Evolutionary conservation across 2,329 filamentous ascomycete species (phyloP).

Genomic region (Sporothrix luriei): DNA sequence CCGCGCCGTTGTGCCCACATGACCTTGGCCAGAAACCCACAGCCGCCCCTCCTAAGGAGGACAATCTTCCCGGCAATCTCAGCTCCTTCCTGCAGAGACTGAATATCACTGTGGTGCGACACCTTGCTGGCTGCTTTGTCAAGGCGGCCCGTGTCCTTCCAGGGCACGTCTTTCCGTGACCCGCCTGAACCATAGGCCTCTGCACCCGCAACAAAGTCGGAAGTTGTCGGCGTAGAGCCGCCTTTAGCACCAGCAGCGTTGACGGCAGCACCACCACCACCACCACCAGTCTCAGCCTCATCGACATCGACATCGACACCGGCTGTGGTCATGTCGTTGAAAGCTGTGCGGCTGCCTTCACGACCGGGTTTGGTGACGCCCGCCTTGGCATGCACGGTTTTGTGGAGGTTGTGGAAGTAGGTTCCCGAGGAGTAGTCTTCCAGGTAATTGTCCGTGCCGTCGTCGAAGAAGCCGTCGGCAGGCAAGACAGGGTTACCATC

Average conservation of each 20-base stretch:
- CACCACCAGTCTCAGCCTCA: neutral
- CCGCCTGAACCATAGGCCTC: neutral
- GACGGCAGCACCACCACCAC: neutral
- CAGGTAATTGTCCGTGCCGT: constrained; percentile 84
- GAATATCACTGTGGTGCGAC: constrained; percentile 76
- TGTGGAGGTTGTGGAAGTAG: constrained; percentile 26
- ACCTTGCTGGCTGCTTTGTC: constrained; percentile 13
- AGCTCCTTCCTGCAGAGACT: constrained; percentile 85
- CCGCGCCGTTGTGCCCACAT: constrained; percentile 95
- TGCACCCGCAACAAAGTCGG: neutral
- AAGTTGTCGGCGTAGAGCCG: neutral
- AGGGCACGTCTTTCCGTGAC: constrained; percentile 15
- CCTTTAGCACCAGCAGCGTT: neutral
- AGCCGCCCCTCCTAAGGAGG: constrained; percentile 86
- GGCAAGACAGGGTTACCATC: constrained; percentile 45
- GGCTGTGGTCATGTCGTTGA: neutral
- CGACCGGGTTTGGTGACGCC: neutral
- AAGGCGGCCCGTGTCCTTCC: constrained; percentile 4
- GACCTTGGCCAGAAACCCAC: constrained; percentile 94
- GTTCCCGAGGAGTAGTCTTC: constrained; percentile 54
- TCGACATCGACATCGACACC: neutral
- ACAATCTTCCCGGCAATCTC: constrained; percentile 95
- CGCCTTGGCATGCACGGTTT: constrained; percentile 20
- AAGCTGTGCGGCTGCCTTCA: neutral
- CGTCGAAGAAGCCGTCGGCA: constrained; percentile 54